Evolutionary conservation across 345 rosid genomes (phyloP), one percentile per base, ranked within the genome.

Genomic region (Euphorbia peplus): DNA sequence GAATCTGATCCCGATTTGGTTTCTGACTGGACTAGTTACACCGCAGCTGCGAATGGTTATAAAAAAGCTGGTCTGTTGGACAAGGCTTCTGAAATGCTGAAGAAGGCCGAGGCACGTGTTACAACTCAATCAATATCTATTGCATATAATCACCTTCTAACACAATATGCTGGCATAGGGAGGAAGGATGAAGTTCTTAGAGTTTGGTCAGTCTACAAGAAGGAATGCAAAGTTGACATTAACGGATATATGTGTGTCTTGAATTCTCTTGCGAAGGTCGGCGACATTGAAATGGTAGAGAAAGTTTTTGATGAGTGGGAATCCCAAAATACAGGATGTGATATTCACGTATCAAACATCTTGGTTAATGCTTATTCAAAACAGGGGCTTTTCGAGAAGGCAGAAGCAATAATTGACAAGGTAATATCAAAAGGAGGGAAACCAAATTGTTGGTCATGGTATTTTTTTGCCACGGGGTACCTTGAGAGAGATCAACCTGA

Each of bases 111-210:
- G n/a, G n/a, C n/a, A n/a, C n/a, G n/a, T n/a, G n/a, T n/a, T n/a
- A 50, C 25, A 13, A 16, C 35, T n/a, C 35, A 60, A 25, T 64
- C n/a, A 9, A 54, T 30, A 8, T 32, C 62, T 0, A 7, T 0
- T 4, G 79, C 59, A 5, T 81, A 75, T 47, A 13, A 75, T 32
- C 63, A 2, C 60, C 76, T 80, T 25, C 28, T 80, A 56, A 70
- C 78, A 4, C 73, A 47, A 0, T 79, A 83, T 66, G 74, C 86
- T 19, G 60, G 50, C 28, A 59, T n/a, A 1, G 79, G 85, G 65
- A 74, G 68, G 67, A 83, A 77, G 75, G 80, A 82, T 26, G 86
- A 80, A 58, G 78, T 79, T 44, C 21, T 70, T 57, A 73, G 85
- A 68, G 2, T 81, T 52, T 35, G 39, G 39, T 35, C 39, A 35